Conservation (phyloP, 2,329 filamentous ascomycete genomes). For the Thielaviopsis musarum region DNA sequence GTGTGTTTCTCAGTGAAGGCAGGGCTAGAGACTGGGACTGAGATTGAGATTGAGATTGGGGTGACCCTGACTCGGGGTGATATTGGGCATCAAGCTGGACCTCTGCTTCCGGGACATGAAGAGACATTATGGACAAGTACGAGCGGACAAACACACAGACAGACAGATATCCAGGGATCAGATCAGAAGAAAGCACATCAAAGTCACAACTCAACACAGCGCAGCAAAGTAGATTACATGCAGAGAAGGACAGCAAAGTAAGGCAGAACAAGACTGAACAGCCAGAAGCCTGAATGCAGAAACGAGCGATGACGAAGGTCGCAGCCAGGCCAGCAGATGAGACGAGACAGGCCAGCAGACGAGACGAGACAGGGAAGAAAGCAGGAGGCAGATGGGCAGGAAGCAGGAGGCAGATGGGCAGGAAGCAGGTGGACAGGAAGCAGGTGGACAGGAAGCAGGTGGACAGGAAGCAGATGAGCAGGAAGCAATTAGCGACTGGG, state of each 20-base stretch:
- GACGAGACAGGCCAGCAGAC: neutral
- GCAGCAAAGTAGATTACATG: neutral
- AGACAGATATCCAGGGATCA: neutral
- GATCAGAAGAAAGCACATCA: neutral
- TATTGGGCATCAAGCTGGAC: neutral
- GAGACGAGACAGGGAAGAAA: neutral
- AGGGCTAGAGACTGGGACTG: neutral
- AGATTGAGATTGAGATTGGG: neutral
- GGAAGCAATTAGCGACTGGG: no score
- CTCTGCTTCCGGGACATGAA: neutral
- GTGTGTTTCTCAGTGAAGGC: neutral
- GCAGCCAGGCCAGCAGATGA: neutral
- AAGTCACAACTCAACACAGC: neutral
- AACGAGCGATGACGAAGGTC: neutral
- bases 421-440: no score
- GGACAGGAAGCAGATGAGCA: no score
- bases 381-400: no score
- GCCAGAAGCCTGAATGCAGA: neutral
- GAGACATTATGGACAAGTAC: neutral
- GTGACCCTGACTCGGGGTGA: neutral
- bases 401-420: no score
- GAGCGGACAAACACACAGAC: neutral
- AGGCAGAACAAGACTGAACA: neutral
- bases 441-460: no score
- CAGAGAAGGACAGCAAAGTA: neutral